Evolutionary conservation across 257 asterid species (phyloP), one percentile per base, ranked within the genome.

Genomic region (Nicotiana otophora): DNA sequence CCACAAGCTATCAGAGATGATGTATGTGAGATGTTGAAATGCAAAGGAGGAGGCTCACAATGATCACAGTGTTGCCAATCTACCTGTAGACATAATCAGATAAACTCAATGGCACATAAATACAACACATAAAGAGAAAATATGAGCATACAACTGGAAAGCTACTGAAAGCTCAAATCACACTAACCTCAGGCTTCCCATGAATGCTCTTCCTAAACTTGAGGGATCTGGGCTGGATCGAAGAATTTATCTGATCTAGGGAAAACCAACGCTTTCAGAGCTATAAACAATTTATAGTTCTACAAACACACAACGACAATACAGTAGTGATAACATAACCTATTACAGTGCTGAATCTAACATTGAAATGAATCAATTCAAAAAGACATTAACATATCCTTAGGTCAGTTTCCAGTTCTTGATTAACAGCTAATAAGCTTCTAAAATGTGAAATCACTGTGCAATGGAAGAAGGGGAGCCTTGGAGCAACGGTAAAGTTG

Each of bases 1-100:
- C 96, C 98, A 79, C 99, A 95, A 2, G 98, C 98, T 88, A 92
- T 89, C 90, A 94, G 81, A 69, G 98, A 94, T 67, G 97, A 88
- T 55, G 98, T 88, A 88, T 94, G 99, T 1, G 99, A 93, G 87
- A 95, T 87, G 85, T 95, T 95, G 86, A 95, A 93, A 75, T 92
- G 95, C 94, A 95, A 84, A 1, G 90, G 89, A 77, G 92, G 93
- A 19, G 86, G 91, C 31, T 82, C 80, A 87, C 85, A 82, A 36
- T 86, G 88, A 86, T 89, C 91, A 34, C 74, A 78, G 10, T 55
- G 65, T 57, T 87, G 89, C 98, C 97, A 95, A 12, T 89, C 89
- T 12, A 95, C 92, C 98, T 93, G 90, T 86, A 79, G 87, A 68
- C 61, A 85, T 20, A n/a, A 61, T 10, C 33, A 61, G 67, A 23